Percentiles rank a stretch among this genome's conserved stretches.
Evolutionary conservation across 2,329 filamentous ascomycete species (phyloP).

Genomic region (Monascus ruber): DNA sequence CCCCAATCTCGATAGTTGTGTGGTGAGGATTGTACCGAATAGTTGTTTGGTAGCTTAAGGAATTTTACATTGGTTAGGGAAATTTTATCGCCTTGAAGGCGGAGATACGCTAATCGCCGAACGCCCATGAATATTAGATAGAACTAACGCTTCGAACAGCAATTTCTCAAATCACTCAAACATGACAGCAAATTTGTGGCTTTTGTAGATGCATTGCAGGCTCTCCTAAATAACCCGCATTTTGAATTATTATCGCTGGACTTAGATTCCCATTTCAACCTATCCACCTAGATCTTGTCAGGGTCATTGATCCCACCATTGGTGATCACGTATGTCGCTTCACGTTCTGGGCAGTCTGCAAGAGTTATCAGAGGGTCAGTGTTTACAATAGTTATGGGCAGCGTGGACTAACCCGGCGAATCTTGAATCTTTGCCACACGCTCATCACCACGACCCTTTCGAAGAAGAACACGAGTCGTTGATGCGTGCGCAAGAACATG

Average conservation of each 20-base stretch:
- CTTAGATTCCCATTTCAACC: not conserved
- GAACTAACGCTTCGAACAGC: no score
- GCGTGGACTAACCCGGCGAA: constrained; percentile 43
- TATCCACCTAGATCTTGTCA: constrained; percentile 42
- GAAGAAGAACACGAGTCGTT: constrained; percentile 53
- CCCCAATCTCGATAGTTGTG: not conserved
- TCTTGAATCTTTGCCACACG: constrained; percentile 59
- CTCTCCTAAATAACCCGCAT: not conserved
- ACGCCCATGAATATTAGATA: no score
- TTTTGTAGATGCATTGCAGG: no score
- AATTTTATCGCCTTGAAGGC: not conserved
- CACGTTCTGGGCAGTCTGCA: constrained; percentile 54
- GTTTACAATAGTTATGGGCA: no score
- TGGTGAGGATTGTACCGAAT: not conserved
- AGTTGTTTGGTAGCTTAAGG: constrained; percentile 1
- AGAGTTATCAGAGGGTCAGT: no score
- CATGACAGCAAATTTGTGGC: no score
- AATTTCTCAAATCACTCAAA: no score
- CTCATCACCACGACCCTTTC: constrained; percentile 59
- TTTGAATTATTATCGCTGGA: constrained; percentile 1
- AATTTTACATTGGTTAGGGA: not conserved
- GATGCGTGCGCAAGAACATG: constrained; percentile 60
- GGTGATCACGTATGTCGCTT: constrained; percentile 60
- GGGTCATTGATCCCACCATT: constrained; percentile 58
- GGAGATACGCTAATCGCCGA: not conserved